Conservation (phyloP, 345 rosid genomes). For the Camelina laxa region DNA sequence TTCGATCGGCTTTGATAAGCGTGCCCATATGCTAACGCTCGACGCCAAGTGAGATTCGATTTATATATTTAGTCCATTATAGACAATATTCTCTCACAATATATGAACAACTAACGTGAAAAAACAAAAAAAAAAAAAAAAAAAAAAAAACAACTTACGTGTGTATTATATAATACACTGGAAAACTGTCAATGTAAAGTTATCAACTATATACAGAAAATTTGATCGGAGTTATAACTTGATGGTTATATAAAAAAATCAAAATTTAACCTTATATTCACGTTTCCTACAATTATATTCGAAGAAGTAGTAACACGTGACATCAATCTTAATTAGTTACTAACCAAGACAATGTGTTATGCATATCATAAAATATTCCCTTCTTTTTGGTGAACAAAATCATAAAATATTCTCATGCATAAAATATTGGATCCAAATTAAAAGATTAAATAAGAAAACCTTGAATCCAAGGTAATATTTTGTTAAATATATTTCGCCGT, state of each 20-base stretch:
- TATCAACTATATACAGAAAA: background rate
- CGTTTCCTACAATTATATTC: background rate
- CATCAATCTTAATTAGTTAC: background rate
- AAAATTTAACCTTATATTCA: background rate
- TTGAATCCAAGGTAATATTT: conserved; percentile 14
- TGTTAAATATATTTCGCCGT: conserved; percentile 17
- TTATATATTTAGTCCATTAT: conserved; percentile 14
- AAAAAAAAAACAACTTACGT: background rate
- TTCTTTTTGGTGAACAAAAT: background rate
- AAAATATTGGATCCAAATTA: background rate
- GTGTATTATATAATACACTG: background rate
- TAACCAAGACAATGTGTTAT: conserved; percentile 1
- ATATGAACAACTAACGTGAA: background rate
- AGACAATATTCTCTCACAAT: background rate
- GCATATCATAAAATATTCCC: background rate
- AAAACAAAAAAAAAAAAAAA: too few species aligned
- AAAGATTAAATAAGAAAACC: background rate
- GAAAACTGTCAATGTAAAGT: background rate
- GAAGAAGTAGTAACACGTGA: background rate
- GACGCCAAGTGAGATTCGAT: conserved; percentile 41
- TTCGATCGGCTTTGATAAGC: conserved; percentile 37
- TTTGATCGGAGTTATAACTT: background rate
- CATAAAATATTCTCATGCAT: background rate
- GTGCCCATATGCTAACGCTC: conserved; percentile 40
- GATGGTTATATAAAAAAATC: background rate